phyloP scores from a whole-genome alignment of 371 early-diverging fungal genomes.

The Coemansia sp. region DNA sequence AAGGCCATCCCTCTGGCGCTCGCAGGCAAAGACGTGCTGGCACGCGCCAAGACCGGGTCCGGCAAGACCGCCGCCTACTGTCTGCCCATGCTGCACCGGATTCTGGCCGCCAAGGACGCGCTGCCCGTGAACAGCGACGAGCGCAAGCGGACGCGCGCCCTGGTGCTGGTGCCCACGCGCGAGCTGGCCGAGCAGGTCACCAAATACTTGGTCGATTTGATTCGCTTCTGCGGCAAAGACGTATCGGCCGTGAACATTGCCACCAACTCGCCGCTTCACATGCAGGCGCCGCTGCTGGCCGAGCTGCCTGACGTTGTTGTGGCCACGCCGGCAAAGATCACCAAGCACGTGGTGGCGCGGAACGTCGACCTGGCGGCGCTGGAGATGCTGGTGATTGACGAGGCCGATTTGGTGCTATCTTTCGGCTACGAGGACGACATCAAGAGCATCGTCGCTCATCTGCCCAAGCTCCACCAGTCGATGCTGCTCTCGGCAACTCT shows the following conservation, averaged over 20 bases:
- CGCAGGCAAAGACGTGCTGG: slow-evolving; percentile 94
- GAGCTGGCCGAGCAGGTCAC: slow-evolving; percentile 95
- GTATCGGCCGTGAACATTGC: slow-evolving; percentile 40
- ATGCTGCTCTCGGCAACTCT: slow-evolving; percentile 91
- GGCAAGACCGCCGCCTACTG: slow-evolving; percentile 99
- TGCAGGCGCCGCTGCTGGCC: slow-evolving; percentile 68
- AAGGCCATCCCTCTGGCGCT: slow-evolving; percentile 94
- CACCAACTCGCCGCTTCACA: slow-evolving; percentile 22
- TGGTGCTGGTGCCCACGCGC: slow-evolving; percentile 94
- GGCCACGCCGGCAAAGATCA: slow-evolving; percentile 76
- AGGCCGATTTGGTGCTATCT: slow-evolving; percentile 90
- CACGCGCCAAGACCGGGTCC: slow-evolving; percentile 98
- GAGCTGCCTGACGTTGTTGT: slow-evolving; percentile 85
- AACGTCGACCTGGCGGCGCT: slow-evolving; percentile 65
- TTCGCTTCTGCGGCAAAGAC: slow-evolving; percentile 64
- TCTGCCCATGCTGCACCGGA: slow-evolving; percentile 90
- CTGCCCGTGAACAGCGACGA: slow-evolving; percentile 26
- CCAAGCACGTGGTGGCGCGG: slow-evolving; percentile 69
- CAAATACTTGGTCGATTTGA: slow-evolving; percentile 68
- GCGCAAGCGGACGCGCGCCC: slow-evolving; percentile 51
- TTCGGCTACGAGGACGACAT: slow-evolving; percentile 91
- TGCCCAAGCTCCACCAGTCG: slow-evolving; percentile 85
- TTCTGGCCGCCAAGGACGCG: slow-evolving; percentile 71
- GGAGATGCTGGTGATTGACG: slow-evolving; percentile 89
- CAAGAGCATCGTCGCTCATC: slow-evolving; percentile 60